phyloP scores from a whole-genome alignment of 139 green algal genomes.

The Auxenochlorella protothecoides region DNA sequence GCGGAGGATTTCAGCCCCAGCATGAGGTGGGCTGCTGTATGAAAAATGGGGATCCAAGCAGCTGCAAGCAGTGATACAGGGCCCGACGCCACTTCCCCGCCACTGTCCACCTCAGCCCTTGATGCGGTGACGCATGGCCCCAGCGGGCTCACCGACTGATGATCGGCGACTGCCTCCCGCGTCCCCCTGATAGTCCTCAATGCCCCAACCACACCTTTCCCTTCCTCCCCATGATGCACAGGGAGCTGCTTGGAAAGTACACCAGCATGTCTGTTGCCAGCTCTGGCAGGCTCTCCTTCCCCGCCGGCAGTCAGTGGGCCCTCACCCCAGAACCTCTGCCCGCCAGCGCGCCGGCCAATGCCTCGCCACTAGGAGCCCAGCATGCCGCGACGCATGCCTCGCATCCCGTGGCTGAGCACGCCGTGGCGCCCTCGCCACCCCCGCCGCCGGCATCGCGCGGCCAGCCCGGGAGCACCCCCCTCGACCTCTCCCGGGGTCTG shows the following conservation, averaged over 20 bases:
- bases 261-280: too few relatives aligned
- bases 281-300: too few relatives aligned
- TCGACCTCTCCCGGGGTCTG: background rate
- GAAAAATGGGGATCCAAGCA: background rate
- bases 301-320: too few relatives aligned
- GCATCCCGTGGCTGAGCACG: too few relatives aligned
- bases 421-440: background rate
- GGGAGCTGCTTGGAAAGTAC: conserved; percentile 31
- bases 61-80: background rate
- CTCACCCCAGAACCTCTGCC: too few relatives aligned
- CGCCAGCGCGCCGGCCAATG: too few relatives aligned
- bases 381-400: too few relatives aligned
- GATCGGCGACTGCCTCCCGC: background rate
- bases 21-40: conserved; percentile 13
- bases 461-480: conserved; percentile 1
- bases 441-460: background rate
- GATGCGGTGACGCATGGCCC: background rate
- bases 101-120: background rate
- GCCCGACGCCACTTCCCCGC: background rate
- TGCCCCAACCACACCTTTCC: background rate
- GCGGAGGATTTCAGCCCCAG: conserved; percentile 21
- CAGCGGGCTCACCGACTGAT: background rate
- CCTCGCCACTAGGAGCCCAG: too few relatives aligned
- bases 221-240: conserved; percentile 1
- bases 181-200: background rate